phyloP scores from a whole-genome alignment of 371 early-diverging fungal genomes.

The Coemansia sp. region DNA sequence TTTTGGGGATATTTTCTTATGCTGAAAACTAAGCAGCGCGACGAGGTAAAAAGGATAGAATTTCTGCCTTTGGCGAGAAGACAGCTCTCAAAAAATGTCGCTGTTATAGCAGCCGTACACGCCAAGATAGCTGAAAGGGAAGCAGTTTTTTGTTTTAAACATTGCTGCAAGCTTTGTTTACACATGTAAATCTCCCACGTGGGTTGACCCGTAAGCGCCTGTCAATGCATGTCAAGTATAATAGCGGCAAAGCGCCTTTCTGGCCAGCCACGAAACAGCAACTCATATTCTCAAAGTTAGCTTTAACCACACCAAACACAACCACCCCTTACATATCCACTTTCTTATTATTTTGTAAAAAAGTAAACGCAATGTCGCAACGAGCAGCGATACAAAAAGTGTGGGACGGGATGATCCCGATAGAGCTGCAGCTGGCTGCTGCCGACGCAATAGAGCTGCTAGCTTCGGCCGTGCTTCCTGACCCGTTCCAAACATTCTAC shows the following conservation, averaged over 20 bases:
- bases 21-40: not conserved
- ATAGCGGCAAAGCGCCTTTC: not conserved
- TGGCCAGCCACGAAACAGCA: not conserved
- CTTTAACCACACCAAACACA: not conserved
- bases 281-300: not conserved
- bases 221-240: not conserved
- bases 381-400: constrained; percentile 18
- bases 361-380: constrained; percentile 10
- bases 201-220: not conserved
- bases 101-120: not conserved
- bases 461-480: constrained; percentile 46
- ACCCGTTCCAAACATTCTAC: constrained; percentile 50
- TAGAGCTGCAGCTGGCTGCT: constrained; percentile 41
- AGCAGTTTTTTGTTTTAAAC: not conserved
- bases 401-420: constrained; percentile 46
- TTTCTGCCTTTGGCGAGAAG: no score
- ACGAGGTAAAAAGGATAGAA: not conserved
- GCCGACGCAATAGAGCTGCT: constrained; percentile 48
- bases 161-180: not conserved
- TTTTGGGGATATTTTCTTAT: not conserved
- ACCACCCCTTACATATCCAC: not conserved
- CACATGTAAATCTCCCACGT: not conserved
- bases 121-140: not conserved
- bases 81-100: no score
- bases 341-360: not conserved